A percentile compares a stretch with the other conserved stretches of the same genome.
phyloP scores from a whole-genome alignment of 768 basidiomycete genomes.

The Kwoniella bestiolae region DNA sequence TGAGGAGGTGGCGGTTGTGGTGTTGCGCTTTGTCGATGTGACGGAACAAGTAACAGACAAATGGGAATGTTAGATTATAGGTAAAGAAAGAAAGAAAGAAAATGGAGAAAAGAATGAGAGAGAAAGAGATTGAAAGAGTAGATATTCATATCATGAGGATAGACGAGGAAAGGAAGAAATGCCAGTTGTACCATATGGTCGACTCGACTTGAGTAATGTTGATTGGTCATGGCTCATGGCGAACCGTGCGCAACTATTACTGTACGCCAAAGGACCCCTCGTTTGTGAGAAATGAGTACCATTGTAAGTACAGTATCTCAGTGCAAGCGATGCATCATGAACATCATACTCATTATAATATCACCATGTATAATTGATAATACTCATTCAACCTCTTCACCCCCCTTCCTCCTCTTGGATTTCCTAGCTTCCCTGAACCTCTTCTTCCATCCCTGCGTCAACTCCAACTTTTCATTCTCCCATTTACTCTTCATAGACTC shows the following conservation, averaged over 20 bases:
- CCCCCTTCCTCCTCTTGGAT: constrained; percentile 47
- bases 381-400: constrained; percentile 34
- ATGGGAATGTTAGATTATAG: no score
- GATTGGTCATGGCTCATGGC: neutral
- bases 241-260: neutral
- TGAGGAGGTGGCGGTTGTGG: neutral
- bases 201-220: neutral
- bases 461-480: constrained; percentile 52
- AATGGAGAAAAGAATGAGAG: neutral
- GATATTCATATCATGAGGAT: neutral
- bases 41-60: no score
- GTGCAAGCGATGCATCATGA: no score
- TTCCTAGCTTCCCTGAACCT: constrained; percentile 58
- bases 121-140: neutral
- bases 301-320: neutral
- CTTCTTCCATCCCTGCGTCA: constrained; percentile 58
- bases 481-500: constrained; percentile 54
- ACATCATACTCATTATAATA: neutral
- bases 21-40: no score
- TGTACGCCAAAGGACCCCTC: neutral
- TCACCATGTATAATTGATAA: neutral
- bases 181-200: neutral
- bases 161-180: neutral
- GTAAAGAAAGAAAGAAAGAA: no score
- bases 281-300: neutral